Evolutionary conservation across 2,329 filamentous ascomycete species (phyloP).

Genomic region (Xylariaceae sp.): DNA sequence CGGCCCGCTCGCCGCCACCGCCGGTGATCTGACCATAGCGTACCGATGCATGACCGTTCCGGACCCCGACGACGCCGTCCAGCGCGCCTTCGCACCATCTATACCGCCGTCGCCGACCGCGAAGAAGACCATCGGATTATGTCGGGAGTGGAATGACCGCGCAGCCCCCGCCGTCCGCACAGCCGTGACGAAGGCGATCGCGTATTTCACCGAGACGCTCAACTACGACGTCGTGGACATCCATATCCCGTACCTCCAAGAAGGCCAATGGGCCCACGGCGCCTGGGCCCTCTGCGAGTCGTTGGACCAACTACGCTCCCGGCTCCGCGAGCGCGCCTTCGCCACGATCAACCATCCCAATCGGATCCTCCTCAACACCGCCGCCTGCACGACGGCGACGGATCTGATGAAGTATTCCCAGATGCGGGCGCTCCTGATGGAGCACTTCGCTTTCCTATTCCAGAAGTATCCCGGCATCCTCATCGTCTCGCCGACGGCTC

Average conservation of each 20-base stretch:
- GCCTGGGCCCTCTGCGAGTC: constrained; percentile 72
- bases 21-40: constrained; percentile 72
- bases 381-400: constrained; percentile 55
- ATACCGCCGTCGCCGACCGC: constrained; percentile 37
- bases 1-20: constrained; percentile 71
- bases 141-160: constrained; percentile 61
- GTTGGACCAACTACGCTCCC: constrained; percentile 41
- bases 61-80: constrained; percentile 56
- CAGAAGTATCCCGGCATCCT: constrained; percentile 66
- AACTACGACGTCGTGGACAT: constrained; percentile 54
- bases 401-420: constrained; percentile 71
- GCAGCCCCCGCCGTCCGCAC: constrained; percentile 58
- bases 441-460: constrained; percentile 43
- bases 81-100: constrained; percentile 58
- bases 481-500: constrained; percentile 72
- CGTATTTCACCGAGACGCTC: constrained; percentile 43
- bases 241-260: constrained; percentile 57
- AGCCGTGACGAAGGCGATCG: constrained; percentile 55
- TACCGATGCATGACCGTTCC: constrained; percentile 75
- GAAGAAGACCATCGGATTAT: constrained; percentile 65
- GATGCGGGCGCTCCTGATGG: constrained; percentile 63
- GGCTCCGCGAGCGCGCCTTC: constrained; percentile 41
- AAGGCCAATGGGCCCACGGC: constrained; percentile 72
- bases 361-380: constrained; percentile 62
- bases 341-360: constrained; percentile 59